These are phyloP conservation scores for Paramecium primaurelia DNA, from an alignment of 73 alveolate genomes.

Conservation along the genomic window DNA sequence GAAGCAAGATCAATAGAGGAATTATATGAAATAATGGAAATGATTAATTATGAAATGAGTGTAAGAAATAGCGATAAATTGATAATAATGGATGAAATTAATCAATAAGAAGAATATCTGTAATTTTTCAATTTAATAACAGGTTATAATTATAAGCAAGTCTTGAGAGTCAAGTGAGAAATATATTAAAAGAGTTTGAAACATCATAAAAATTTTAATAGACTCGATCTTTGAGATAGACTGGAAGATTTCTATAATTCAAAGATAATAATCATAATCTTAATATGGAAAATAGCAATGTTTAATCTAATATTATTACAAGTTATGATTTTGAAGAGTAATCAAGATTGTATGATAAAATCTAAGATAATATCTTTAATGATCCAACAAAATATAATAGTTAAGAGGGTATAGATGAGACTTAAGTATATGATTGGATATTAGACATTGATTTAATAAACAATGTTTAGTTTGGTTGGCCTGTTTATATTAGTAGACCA, in stretches of 20 bases:
- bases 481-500: background rate
- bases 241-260: slow-evolving; percentile 25
- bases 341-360: background rate
- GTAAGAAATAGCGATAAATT: background rate
- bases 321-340: slow-evolving; percentile 21
- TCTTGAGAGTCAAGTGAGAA: background rate
- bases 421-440: slow-evolving; percentile 62
- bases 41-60: slow-evolving; percentile 31
- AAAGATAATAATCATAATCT: background rate
- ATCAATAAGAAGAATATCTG: background rate
- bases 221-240: background rate
- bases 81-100: background rate
- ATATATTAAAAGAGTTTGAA: background rate
- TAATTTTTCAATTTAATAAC: background rate
- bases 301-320: background rate
- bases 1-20: background rate
- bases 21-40: slow-evolving; percentile 23
- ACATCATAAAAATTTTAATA: background rate
- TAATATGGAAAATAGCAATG: background rate
- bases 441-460: slow-evolving; percentile 54
- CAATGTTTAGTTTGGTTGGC: slow-evolving; percentile 41
- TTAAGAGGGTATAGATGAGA: slow-evolving; percentile 11
- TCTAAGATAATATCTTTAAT: background rate
- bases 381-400: slow-evolving; percentile 7
- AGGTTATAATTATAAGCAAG: background rate